Evolutionary conservation across 2,329 filamentous ascomycete species (phyloP).

Genomic region (Blumeria hordei): DNA sequence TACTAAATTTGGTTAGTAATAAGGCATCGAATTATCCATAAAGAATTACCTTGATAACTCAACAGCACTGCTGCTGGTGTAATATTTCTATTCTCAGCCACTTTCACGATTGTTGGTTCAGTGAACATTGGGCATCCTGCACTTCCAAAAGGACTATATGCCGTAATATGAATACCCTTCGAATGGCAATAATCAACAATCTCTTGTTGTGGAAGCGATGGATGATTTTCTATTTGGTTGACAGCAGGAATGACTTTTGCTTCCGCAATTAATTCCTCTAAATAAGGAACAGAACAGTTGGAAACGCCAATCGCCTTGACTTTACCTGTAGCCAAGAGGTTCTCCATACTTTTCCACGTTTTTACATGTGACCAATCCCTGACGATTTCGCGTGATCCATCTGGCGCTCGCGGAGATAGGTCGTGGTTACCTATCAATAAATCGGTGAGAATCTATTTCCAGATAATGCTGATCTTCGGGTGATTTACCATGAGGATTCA

Average conservation of each 20-base stretch:
- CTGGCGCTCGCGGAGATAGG: constrained; percentile 47
- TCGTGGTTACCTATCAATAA: constrained; percentile 33
- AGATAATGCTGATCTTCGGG: neutral
- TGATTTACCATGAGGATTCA: constrained; percentile 45
- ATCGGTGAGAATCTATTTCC: constrained; percentile 6
- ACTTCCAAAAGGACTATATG: constrained; percentile 22
- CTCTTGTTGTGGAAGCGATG: constrained; percentile 28
- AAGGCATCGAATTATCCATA: neutral
- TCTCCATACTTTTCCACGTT: constrained; percentile 58
- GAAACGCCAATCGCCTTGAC: constrained; percentile 23
- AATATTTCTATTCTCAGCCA: constrained; percentile 38
- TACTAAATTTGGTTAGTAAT: constrained; percentile 21
- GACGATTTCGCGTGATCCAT: constrained; percentile 53
- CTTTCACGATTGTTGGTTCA: constrained; percentile 33
- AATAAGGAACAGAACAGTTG: constrained; percentile 16
- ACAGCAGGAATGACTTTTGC: constrained; percentile 25
- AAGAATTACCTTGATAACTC: constrained; percentile 42
- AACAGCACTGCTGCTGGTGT: constrained; percentile 39
- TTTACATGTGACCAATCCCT: constrained; percentile 44
- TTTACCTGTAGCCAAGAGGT: constrained; percentile 34
- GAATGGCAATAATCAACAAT: constrained; percentile 25
- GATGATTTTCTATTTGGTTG: constrained; percentile 38
- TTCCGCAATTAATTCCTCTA: constrained; percentile 17
- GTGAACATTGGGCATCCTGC: constrained; percentile 23
- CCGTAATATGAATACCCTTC: constrained; percentile 26